Conservation (phyloP, 768 basidiomycete species). For the Termitomyces sp. region DNA sequence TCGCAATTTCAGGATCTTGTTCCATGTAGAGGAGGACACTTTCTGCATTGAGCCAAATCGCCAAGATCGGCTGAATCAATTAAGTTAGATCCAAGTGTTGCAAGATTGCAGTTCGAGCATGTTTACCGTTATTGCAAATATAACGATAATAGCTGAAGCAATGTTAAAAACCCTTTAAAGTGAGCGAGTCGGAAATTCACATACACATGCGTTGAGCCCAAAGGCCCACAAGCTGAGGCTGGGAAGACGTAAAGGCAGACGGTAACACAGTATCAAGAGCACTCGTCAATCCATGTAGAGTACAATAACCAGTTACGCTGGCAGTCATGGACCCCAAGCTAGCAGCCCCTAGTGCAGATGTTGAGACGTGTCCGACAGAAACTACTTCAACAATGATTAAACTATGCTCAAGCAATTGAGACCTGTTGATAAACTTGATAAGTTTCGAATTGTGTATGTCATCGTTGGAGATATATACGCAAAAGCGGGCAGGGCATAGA, state of each 20-base stretch:
- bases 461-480: slow-evolving; percentile 36
- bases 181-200: slow-evolving; percentile 17
- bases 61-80: slow-evolving; percentile 38
- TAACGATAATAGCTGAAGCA: slow-evolving; percentile 51
- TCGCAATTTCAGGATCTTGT: slow-evolving; percentile 81
- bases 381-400: slow-evolving; percentile 80
- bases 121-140: slow-evolving; percentile 47
- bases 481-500: slow-evolving; percentile 65
- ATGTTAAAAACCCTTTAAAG: background rate
- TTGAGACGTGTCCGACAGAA: slow-evolving; percentile 89
- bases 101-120: slow-evolving; percentile 14
- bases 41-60: slow-evolving; percentile 82
- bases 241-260: slow-evolving; percentile 85
- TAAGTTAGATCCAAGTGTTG: slow-evolving; percentile 23
- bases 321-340: slow-evolving; percentile 70
- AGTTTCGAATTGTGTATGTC: background rate
- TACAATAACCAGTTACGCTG: slow-evolving; percentile 65
- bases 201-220: slow-evolving; percentile 86
- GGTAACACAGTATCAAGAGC: slow-evolving; percentile 92
- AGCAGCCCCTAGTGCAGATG: slow-evolving; percentile 79
- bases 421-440: slow-evolving; percentile 30
- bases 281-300: slow-evolving; percentile 74
- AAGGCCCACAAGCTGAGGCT: slow-evolving; percentile 80
- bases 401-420: slow-evolving; percentile 79
- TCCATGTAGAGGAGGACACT: slow-evolving; percentile 63